Evolutionary conservation across 2,329 filamentous ascomycete genomes (phyloP), one percentile per base, ranked within the genome.

Genomic region (Pseudogymnoascus sp.): DNA sequence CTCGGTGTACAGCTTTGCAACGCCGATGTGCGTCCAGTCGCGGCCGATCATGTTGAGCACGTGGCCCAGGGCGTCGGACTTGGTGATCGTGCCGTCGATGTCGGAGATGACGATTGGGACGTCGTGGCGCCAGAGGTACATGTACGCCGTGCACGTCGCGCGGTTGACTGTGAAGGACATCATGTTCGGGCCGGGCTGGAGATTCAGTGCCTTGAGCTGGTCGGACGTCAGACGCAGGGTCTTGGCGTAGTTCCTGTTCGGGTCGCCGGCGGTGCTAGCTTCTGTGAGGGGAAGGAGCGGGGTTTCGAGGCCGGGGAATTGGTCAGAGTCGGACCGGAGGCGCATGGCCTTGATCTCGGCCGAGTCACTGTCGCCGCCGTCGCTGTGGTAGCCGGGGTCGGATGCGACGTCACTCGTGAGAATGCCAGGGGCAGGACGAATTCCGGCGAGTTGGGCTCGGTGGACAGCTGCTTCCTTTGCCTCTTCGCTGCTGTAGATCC

Each of bases 401-500:
- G 93, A 97, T 6, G 88, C 83, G 34, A 91, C 90, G 75, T 97
- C 93, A 38, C 65, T 66, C 4, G 66, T 68, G 28, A 73, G 60
- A 73, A 60, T 10, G 3, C 21, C 59, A 25, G 34, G 21, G 16
- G 21, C 4, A n/a, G 77, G 78, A 11, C 76, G 78, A 67, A 87
- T 76, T 3, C 79, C 77, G 25, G 78, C 78, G 65, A 86, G 73
- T 1, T 78, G 77, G 2, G 81, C 79, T 69, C 82, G 81, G 38
- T 89, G 87, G 78, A 88, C 88, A 34, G 93, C 93, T 5, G 90
- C 89, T 70, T 95, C 89, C 73, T 97, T 97, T 23, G 95, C 92
- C 72, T 96, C 93, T 75, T 97, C 93, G 70, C 93, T 97, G 77
- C 92, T 95, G 78, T 99, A 99, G 68, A 99, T 97, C 93, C 95